phyloP scores from a whole-genome alignment of 495 filamentous ascomycete genomes.

The Melanomma pulvis-pyrius region DNA sequence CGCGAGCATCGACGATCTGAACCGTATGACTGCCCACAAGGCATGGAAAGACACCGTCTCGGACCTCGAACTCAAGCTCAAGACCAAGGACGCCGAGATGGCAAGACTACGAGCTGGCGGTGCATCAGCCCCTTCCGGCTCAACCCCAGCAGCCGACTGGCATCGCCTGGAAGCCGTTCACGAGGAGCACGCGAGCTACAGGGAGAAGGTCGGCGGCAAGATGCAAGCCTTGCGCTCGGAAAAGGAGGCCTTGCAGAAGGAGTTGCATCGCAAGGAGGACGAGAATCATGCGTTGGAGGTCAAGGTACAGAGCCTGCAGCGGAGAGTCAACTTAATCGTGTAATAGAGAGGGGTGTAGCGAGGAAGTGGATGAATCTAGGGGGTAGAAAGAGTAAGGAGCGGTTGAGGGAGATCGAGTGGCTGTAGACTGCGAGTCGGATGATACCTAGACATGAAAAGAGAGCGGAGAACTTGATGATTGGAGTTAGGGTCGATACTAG shows the following conservation, averaged over 20 bases:
- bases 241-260: slow-evolving; percentile 39
- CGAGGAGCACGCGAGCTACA: slow-evolving; percentile 33
- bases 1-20: slow-evolving; percentile 25
- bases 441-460: background rate
- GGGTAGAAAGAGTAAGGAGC: slow-evolving; percentile 13
- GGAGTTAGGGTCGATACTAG: slow-evolving; percentile 19
- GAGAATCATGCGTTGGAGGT: slow-evolving; percentile 36
- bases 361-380: slow-evolving; percentile 18
- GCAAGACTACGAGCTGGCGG: slow-evolving; percentile 11
- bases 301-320: slow-evolving; percentile 36
- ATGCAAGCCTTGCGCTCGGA: slow-evolving; percentile 37
- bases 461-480: background rate
- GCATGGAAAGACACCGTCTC: slow-evolving; percentile 35
- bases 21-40: slow-evolving; percentile 33
- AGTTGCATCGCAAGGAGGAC: slow-evolving; percentile 40
- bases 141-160: slow-evolving; percentile 5
- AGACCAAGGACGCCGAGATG: slow-evolving; percentile 32
- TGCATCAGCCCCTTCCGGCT: background rate
- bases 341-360: background rate
- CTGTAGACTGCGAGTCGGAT: background rate
- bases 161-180: slow-evolving; percentile 34
- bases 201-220: slow-evolving; percentile 36
- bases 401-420: slow-evolving; percentile 27
- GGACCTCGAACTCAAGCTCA: slow-evolving; percentile 28
- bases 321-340: slow-evolving; percentile 21